phyloP scores from a whole-genome alignment of 305 asterid genomes.

The Fraxinus greggii region DNA sequence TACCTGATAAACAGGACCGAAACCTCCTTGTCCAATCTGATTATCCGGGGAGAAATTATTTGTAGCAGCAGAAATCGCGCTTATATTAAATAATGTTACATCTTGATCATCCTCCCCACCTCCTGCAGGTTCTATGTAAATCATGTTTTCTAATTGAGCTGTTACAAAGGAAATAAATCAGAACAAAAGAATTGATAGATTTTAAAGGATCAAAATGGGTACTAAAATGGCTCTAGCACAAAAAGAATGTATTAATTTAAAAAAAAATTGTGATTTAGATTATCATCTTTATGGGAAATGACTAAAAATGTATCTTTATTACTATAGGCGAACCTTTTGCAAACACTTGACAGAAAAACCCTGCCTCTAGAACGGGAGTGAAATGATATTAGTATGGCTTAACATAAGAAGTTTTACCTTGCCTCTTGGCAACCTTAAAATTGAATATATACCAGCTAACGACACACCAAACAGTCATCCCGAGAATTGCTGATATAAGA shows the following conservation, averaged over 20 bases:
- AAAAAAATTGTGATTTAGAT: background rate
- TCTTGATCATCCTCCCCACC: slow-evolving; percentile 21
- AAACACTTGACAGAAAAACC: background rate
- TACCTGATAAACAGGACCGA: slow-evolving; percentile 53
- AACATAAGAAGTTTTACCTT: slow-evolving; percentile 23
- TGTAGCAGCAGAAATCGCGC: slow-evolving; percentile 39
- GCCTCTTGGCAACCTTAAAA: background rate
- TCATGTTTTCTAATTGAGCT: background rate
- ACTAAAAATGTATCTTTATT: background rate
- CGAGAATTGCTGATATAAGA: slow-evolving; percentile 1
- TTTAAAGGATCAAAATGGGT: background rate
- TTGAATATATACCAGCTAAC: background rate
- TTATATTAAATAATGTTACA: slow-evolving; percentile 19
- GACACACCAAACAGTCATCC: background rate
- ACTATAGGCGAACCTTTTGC: background rate
- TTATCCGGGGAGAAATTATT: slow-evolving; percentile 32
- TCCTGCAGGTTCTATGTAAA: background rate
- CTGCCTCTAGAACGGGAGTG: background rate
- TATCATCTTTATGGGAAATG: background rate
- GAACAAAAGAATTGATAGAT: background rate
- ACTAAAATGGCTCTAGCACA: background rate
- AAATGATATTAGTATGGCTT: background rate
- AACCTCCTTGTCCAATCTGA: slow-evolving; percentile 60
- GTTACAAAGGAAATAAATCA: slow-evolving; percentile 2
- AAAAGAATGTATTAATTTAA: background rate